phyloP scores from a whole-genome alignment of 1,139 yeast genomes.

The Meyerozyma sp. region DNA sequence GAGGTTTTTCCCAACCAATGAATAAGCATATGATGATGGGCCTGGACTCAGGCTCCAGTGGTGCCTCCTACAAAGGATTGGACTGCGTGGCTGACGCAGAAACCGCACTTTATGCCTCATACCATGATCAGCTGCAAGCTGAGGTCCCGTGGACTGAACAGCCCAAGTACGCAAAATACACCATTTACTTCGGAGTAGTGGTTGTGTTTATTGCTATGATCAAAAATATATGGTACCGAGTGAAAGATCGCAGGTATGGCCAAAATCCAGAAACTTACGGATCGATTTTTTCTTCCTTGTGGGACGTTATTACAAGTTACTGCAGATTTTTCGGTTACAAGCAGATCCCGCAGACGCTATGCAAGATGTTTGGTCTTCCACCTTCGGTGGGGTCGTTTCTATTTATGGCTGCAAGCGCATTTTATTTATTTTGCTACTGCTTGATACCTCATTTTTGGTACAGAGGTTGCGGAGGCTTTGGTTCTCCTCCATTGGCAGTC shows the following conservation, averaged over 20 bases:
- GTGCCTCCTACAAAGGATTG: conserved; percentile 28
- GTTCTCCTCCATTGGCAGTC: conserved; percentile 61
- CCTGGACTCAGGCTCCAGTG: neutral
- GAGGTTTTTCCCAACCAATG: neutral
- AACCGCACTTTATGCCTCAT: conserved; percentile 20
- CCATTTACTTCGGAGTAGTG: conserved; percentile 41
- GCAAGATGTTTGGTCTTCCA: conserved; percentile 45
- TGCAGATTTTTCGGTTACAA: conserved; percentile 46
- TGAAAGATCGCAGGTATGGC: conserved; percentile 28
- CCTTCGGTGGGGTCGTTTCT: conserved; percentile 44
- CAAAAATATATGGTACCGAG: conserved; percentile 32
- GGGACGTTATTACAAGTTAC: conserved; percentile 32
- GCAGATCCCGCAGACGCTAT: conserved; percentile 32
- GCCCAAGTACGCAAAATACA: conserved; percentile 37
- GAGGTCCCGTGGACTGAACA: conserved; percentile 36
- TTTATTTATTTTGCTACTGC: conserved; percentile 43
- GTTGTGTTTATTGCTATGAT: conserved; percentile 31
- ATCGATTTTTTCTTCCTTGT: conserved; percentile 10
- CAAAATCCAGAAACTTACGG: conserved; percentile 6
- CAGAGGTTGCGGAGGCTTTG: conserved; percentile 52
- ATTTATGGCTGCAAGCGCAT: conserved; percentile 32
- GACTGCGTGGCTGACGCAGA: conserved; percentile 41
- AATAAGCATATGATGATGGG: neutral
- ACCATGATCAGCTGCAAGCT: conserved; percentile 27
- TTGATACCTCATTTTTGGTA: conserved; percentile 51